Conservation (phyloP, 1,284 basidiomycete genomes). For the Ustilago nuda region DNA sequence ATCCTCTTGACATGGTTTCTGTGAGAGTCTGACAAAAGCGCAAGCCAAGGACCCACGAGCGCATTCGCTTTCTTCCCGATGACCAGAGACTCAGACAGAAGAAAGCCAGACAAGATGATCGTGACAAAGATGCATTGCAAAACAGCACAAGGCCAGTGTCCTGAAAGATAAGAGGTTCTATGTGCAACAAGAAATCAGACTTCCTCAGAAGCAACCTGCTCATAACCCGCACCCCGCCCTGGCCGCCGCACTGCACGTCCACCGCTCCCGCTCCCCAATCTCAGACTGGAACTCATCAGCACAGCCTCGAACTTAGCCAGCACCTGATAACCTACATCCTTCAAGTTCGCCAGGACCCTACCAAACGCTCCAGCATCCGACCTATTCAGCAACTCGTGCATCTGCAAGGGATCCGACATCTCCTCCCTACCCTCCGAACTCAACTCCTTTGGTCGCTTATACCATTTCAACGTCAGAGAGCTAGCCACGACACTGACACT, state of each 20-base stretch:
- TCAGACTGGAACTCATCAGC: constrained; percentile 15
- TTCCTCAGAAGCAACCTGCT: constrained; percentile 44
- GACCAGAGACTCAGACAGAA: not conserved
- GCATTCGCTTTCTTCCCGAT: not conserved
- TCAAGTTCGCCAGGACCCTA: constrained; percentile 43
- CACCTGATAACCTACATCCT: constrained; percentile 47
- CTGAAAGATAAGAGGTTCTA: not conserved
- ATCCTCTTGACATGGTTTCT: too few relatives aligned
- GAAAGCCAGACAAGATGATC: not conserved
- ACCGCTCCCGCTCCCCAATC: constrained; percentile 14
- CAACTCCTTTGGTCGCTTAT: constrained; percentile 65
- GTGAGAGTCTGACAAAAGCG: too few relatives aligned
- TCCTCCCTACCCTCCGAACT: not conserved
- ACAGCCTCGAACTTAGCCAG: constrained; percentile 41
- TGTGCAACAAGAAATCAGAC: not conserved
- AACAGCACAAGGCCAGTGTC: not conserved
- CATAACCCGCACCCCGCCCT: constrained; percentile 22
- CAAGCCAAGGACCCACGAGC: not conserved
- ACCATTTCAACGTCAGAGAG: constrained; percentile 80
- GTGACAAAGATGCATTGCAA: constrained; percentile 11
- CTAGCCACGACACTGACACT: constrained; percentile 94
- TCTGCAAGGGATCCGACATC: constrained; percentile 20
- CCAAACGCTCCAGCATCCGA: constrained; percentile 47
- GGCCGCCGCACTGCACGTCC: not conserved
- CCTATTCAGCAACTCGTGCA: constrained; percentile 34